Evolutionary conservation across 2,329 filamentous ascomycete species (phyloP).

Genomic region (Ophiostoma triangulosporum): DNA sequence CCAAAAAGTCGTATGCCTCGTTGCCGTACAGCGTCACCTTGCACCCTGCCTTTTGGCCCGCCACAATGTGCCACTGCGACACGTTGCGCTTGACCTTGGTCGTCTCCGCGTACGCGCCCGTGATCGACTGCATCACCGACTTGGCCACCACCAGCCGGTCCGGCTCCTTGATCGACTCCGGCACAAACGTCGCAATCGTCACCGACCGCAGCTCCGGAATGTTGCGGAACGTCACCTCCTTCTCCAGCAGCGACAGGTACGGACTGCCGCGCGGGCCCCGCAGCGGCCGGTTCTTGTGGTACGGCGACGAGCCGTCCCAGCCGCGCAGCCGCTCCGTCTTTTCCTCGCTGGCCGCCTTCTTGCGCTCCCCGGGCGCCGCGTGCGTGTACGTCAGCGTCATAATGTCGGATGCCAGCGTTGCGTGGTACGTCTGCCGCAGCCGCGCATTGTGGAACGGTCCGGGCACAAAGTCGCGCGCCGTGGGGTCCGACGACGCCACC

Average conservation of each 20-base stretch:
- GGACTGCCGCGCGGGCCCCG: conserved; percentile 76
- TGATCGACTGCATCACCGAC: conserved; percentile 75
- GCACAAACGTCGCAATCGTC: conserved; percentile 64
- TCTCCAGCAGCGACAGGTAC: conserved; percentile 56
- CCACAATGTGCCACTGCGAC: conserved; percentile 58
- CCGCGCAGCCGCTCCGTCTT: conserved; percentile 52
- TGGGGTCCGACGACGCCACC: conserved; percentile 71
- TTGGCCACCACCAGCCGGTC: conserved; percentile 69
- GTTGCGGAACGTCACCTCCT: conserved; percentile 66
- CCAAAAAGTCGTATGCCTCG: conserved; percentile 77
- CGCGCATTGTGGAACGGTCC: conserved; percentile 84
- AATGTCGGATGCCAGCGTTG: conserved; percentile 74
- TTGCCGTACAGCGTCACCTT: conserved; percentile 69
- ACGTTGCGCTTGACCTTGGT: conserved; percentile 60
- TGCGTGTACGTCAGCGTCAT: conserved; percentile 83
- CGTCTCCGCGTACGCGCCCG: conserved; percentile 57
- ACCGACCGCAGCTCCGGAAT: conserved; percentile 71
- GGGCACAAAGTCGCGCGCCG: conserved; percentile 76
- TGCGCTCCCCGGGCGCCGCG: conserved; percentile 58
- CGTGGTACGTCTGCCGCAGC: conserved; percentile 78
- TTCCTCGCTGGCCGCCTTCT: conserved; percentile 26
- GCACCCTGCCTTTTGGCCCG: conserved; percentile 58
- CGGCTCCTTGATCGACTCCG: conserved; percentile 55
- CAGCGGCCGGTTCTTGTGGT: conserved; percentile 80
- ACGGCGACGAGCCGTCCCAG: conserved; percentile 87